Base-by-base conservation (phyloP, 2,329 filamentous ascomycete genomes). In the Aspergillus sp. region DNA sequence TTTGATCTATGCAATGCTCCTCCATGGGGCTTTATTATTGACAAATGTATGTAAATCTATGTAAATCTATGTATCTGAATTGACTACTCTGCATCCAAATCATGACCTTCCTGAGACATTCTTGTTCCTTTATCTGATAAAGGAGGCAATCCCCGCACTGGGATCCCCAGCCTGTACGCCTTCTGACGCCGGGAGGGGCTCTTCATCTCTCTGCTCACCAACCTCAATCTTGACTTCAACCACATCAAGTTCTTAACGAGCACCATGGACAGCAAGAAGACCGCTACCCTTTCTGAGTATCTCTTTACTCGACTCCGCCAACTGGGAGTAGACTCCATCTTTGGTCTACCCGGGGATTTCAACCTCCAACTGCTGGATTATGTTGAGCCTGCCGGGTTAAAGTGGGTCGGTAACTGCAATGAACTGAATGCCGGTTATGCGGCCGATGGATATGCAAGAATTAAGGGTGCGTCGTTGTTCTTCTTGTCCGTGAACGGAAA, bases 271-370 rank as follows among this genome's bases (percentile, higher is more conserved):
- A 39, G 12, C 36, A 19, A 39, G 9, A 39, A 42, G 27, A 50
- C 55, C 29, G 52, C 58, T 43, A 57, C 58, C 12, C 49, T 69
- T 9, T 66, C 60, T 9, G 55, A 60, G 6, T 86, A 86, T 57
- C 75, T 86, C 57, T 85, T 85, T 62, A 76, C 71, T 41, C 73
- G 83, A 46, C 73, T 86, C 9, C 71, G 78, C 52, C 76, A 86
- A 61, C 66, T 85, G 33, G 82, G 82, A 29, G 75, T 85, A 30
- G 72, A 76, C 45, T 83, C 81, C 7, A 70, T 86, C 46, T 82
- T 85, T 55, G 83, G 83, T 41, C 68, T 86, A n/a, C 82, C 83
- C 3, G 82, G 65, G n/a, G 84, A 87, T 65, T 87, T 83, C 68
- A 86, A 86, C 63, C 72, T 87, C 47, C 74, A 79, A 10, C 75